These are phyloP conservation scores for Elongisporangium anandrum DNA, from an alignment of 352 stramenopile genomes.

Conservation along the genomic window DNA sequence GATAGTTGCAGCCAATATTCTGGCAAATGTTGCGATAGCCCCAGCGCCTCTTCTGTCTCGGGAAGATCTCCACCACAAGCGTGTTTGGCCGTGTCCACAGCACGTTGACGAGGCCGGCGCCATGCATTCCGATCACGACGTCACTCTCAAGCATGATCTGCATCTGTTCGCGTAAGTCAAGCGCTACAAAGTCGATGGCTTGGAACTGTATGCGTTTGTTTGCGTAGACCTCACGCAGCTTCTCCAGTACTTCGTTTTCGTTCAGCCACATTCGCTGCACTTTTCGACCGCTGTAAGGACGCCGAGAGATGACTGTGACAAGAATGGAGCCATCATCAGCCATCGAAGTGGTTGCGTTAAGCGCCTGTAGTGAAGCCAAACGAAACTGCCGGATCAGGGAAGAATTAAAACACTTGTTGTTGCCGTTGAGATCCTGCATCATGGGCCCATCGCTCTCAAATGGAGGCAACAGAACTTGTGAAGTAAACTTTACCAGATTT, in stretches of 20 bases:
- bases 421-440: conserved; percentile 14
- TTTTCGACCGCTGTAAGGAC: conserved; percentile 12
- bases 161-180: conserved; percentile 29
- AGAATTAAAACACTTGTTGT: conserved; percentile 9
- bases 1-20: conserved; percentile 1
- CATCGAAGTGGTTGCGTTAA: not conserved
- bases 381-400: conserved; percentile 11
- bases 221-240: conserved; percentile 15
- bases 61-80: conserved; percentile 35
- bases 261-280: conserved; percentile 23
- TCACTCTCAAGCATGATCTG: conserved; percentile 21
- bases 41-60: conserved; percentile 1
- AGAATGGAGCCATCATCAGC: conserved; percentile 1
- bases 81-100: conserved; percentile 23
- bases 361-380: conserved; percentile 2
- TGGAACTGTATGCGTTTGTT: conserved; percentile 15
- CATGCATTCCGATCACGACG: conserved; percentile 39
- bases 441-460: conserved; percentile 15
- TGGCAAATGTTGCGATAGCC: conserved; percentile 3
- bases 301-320: conserved; percentile 22
- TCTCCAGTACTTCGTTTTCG: conserved; percentile 14
- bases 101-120: conserved; percentile 33
- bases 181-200: conserved; percentile 26
- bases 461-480: conserved; percentile 11
- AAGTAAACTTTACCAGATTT: conserved; percentile 10